Conservation (phyloP, 306 rosid genomes). For the Alnus glutinosa region DNA sequence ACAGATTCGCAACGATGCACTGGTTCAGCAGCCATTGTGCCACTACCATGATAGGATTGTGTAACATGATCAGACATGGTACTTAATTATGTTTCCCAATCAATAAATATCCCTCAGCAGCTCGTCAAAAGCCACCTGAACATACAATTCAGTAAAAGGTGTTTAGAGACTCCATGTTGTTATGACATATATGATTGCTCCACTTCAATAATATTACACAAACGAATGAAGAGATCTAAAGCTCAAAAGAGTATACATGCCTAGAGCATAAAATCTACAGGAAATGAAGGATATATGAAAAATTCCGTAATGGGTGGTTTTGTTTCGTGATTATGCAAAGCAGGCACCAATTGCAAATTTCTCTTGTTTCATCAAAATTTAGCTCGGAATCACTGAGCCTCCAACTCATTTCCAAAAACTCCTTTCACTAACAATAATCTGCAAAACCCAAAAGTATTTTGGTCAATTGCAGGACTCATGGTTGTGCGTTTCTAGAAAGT, state of each 20-base stretch:
- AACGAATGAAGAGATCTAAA: conserved; percentile 6
- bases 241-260: background rate
- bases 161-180: conserved; percentile 12
- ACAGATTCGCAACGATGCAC: conserved; percentile 38
- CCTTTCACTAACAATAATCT: background rate
- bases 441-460: background rate
- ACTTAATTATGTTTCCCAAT: conserved; percentile 10
- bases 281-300: background rate
- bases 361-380: background rate
- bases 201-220: background rate
- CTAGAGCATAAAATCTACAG: background rate
- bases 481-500: background rate
- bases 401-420: background rate
- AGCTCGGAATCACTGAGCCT: background rate
- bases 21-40: conserved; percentile 37
- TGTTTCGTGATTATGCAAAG: background rate
- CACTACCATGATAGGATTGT: conserved; percentile 33
- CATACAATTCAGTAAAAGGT: conserved; percentile 12
- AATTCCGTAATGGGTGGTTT: background rate
- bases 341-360: background rate
- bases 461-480: background rate
- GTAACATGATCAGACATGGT: conserved; percentile 52
- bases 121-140: conserved; percentile 29
- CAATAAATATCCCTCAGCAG: conserved; percentile 7
- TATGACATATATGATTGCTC: background rate